Conservation (phyloP, 2,329 filamentous ascomycete genomes). For the Akanthomyces lecanii region DNA sequence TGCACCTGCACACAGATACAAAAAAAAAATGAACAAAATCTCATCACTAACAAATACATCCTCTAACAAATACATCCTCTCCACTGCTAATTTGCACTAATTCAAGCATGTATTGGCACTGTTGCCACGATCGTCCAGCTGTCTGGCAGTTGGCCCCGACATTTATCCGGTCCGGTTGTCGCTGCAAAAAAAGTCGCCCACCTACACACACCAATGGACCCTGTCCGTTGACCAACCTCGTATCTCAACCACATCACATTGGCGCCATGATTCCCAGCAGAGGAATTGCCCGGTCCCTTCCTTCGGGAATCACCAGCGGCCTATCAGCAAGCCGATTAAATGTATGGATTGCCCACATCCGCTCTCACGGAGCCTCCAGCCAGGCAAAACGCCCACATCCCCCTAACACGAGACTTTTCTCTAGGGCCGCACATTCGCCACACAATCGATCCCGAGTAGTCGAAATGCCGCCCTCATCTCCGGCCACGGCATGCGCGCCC, state of each 20-base stretch:
- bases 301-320: constrained; percentile 31
- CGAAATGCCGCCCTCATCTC: constrained; percentile 18
- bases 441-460: constrained; percentile 25
- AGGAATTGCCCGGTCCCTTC: constrained; percentile 39
- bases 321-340: constrained; percentile 26
- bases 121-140: neutral
- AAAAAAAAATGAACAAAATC: constrained; percentile 4
- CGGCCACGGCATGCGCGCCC: neutral
- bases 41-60: neutral
- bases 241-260: constrained; percentile 18
- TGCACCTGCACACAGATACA: neutral
- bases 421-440: constrained; percentile 25
- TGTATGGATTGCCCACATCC: constrained; percentile 22
- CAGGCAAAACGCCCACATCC: neutral
- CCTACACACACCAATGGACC: constrained; percentile 20
- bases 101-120: neutral
- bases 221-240: constrained; percentile 19
- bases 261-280: constrained; percentile 43
- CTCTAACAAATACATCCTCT: neutral
- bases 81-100: neutral
- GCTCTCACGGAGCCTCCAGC: neutral
- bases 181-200: constrained; percentile 29
- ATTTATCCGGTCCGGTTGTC: constrained; percentile 31
- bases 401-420: constrained; percentile 16
- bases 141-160: constrained; percentile 25